phyloP scores from a whole-genome alignment of 148 eudicot genomes.

The Silene conica region DNA sequence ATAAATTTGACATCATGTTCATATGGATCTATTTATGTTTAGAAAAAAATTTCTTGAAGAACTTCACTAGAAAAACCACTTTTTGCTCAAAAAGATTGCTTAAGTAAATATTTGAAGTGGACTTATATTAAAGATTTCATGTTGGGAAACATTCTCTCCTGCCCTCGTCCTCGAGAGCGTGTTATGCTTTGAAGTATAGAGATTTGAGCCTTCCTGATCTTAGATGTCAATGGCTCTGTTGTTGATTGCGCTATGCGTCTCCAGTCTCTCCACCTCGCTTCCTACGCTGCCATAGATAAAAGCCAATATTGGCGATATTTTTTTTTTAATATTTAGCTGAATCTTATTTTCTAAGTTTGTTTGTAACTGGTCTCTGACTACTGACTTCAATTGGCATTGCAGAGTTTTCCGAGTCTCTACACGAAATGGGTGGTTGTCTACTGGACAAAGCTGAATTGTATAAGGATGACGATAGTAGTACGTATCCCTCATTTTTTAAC shows the following conservation, averaged over 20 bases:
- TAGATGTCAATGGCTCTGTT: background rate
- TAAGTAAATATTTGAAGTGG: background rate
- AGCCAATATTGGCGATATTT: background rate
- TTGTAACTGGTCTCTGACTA: background rate
- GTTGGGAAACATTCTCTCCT: background rate
- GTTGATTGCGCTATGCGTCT: background rate
- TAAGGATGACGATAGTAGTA: constrained; percentile 74
- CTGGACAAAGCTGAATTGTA: constrained; percentile 62
- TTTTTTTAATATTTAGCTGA: background rate
- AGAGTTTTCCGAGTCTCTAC: constrained; percentile 92
- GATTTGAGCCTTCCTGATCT: background rate
- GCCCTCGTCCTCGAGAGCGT: background rate
- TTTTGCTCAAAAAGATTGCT: background rate
- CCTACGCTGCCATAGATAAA: background rate
- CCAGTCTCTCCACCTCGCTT: background rate
- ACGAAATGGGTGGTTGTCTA: constrained; percentile 82
- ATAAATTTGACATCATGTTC: background rate
- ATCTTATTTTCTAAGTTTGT: background rate
- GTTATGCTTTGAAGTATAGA: background rate
- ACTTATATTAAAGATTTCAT: background rate
- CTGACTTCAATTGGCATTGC: constrained; percentile 32
- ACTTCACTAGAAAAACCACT: background rate
- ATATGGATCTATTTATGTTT: background rate
- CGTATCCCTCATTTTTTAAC: constrained; percentile 26
- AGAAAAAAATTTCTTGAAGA: background rate